Base-by-base conservation (phyloP, 768 basidiomycete genomes). In the Daedaleopsis nitida region DNA sequence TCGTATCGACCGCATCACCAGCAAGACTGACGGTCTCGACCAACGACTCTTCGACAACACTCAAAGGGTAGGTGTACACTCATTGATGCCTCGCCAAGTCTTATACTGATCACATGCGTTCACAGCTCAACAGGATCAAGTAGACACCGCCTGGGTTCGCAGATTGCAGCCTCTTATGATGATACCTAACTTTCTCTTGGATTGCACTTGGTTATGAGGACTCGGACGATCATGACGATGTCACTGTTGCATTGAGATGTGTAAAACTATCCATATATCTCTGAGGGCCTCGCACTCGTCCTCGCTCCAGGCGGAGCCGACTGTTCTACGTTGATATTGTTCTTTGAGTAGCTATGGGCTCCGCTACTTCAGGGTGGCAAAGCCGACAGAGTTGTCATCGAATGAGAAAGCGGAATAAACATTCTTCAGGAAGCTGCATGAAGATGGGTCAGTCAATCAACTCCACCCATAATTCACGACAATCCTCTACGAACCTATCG, bases 1-100 rank as follows among this genome's bases (percentile, higher is more conserved):
- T 8, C 81, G 94, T 63, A 86, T 98, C 62, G 86, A 85, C 39
- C 79, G 82, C 51, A 88, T 98, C 62, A 84, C 85, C 54, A 82
- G 84, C 64, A 97, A 97, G 81, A 86, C 94, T 3, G 86, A 83
- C 64, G 77, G 74, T 24, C 78, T 96, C 47, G 94, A 96, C 73
- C 81, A 81, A 71, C 86, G 81, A 63, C 83, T 98, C 65, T 82
- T 84, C 79, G 82, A 81, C 75, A 94, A 92, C 74, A 97, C 94
- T 3, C 86, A 92, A 71, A 84, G 85, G 69, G 89, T 97, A 68
- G 39, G 82, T 80, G 5, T 34, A 11, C 16, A 21, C 4, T 21
- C 42, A 17, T 47, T 42, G 1, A 11, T 53, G 32, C 58, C 68
- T 21, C 16, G 7, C 9, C 8, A 13, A 10, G 6, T 17, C n/a